These are phyloP conservation scores for Meyerozyma smithsonii DNA, from an alignment of 1,139 yeast species.

Conservation along the genomic window DNA sequence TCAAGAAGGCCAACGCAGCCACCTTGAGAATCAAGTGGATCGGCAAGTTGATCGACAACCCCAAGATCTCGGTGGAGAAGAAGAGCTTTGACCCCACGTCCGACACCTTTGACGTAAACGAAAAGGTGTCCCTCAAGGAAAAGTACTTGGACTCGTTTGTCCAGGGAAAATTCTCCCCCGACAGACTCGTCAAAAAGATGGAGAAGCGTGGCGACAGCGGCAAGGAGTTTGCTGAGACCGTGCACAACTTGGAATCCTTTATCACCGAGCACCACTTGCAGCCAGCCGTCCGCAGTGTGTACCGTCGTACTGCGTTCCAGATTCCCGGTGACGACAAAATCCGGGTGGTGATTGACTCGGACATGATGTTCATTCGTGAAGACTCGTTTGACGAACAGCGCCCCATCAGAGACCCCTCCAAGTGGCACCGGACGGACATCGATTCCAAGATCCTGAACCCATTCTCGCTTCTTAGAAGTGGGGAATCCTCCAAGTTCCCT, in stretches of 20 bases:
- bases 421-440: constrained; percentile 91
- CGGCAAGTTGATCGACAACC: constrained; percentile 71
- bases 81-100: constrained; percentile 60
- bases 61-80: constrained; percentile 77
- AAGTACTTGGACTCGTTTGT: constrained; percentile 66
- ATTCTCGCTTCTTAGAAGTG: constrained; percentile 70
- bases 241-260: constrained; percentile 57
- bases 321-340: constrained; percentile 95
- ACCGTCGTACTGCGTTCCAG: constrained; percentile 93
- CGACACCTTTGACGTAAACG: constrained; percentile 52
- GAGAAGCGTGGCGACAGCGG: constrained; percentile 37
- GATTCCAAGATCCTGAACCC: constrained; percentile 74
- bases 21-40: constrained; percentile 89
- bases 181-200: constrained; percentile 31
- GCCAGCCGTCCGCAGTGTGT: constrained; percentile 82
- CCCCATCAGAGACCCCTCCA: constrained; percentile 83
- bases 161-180: constrained; percentile 40
- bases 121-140: constrained; percentile 66
- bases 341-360: constrained; percentile 85
- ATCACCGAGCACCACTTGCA: constrained; percentile 64
- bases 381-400: constrained; percentile 79
- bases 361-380: constrained; percentile 82
- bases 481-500: constrained; percentile 84
- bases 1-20: constrained; percentile 63
- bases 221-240: constrained; percentile 50